Evolutionary conservation across 129 eudicot genomes (phyloP), one percentile per base, ranked within the genome.

Genomic region (Gnaphalium uliginosum): DNA sequence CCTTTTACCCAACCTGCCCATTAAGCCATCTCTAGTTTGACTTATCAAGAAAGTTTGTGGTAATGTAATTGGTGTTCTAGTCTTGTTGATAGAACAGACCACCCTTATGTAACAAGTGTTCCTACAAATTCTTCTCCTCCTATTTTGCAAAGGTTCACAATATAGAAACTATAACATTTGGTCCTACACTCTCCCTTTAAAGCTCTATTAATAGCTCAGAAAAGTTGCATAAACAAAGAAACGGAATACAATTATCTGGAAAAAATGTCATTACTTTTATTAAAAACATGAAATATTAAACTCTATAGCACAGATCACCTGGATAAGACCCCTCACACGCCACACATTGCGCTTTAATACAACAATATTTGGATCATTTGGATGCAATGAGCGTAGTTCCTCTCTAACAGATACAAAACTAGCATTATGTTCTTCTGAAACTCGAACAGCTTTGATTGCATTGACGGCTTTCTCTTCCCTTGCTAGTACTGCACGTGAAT

Each of bases 321-420:
- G 91, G 19, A 89, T 89, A 74, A 89, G 71, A 61, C 91, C 95
- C 77, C 85, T 89, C 51, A 89, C 95, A 29, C 95, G 95, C 96
- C 96, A 89, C 39, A 89, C 92, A 35, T 78, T 85, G 26, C 87
- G 89, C 89, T 87, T 89, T 46, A 87, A 66, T 5, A 83, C 88
- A 6, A 87, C 92, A 61, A 89, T 84, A 27, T 84, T 81, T 7
- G 87, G 83, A 80, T 89, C 96, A 66, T 84, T 79, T 11, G 96
- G 96, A 76, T 87, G 92, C 83, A 73, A 76, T 32, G 69, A 9
- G 37, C 24, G 89, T 27, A 89, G 73, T 61, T 89, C 92, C 70
- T 87, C 80, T 48, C 92, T 79, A 37, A 89, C 89, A 50, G 88
- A 85, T 76, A 30, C 86, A 41, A 57, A 62, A 33, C 68, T 84